Conservation (phyloP, 106 monocot genomes). For the Acorus calamus region DNA sequence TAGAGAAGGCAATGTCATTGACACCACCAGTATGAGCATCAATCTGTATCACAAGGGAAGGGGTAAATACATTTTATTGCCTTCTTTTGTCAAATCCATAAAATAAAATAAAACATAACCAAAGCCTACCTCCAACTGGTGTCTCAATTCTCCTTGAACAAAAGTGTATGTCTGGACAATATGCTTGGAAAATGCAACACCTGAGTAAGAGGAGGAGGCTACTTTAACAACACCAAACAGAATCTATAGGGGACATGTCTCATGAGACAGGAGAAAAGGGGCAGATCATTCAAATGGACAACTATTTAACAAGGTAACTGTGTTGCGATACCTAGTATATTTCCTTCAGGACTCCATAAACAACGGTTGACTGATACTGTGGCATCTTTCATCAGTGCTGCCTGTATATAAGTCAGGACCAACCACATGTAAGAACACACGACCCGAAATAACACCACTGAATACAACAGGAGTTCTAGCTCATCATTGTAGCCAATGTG, state of each 20-base stretch:
- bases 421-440: neutral
- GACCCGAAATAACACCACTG: too few relatives aligned
- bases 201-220: neutral
- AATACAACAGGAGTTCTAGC: too few relatives aligned
- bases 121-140: too few relatives aligned
- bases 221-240: slow-evolving; percentile 64
- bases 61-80: neutral
- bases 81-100: neutral
- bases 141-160: too few relatives aligned
- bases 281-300: neutral
- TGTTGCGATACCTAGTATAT: slow-evolving; percentile 55
- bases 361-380: slow-evolving; percentile 86
- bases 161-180: too few relatives aligned
- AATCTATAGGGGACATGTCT: neutral
- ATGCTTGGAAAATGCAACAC: too few relatives aligned
- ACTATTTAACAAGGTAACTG: neutral
- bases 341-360: slow-evolving; percentile 97
- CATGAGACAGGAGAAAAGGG: neutral
- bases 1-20: slow-evolving; percentile 95
- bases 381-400: slow-evolving; percentile 84
- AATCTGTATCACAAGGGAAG: slow-evolving; percentile 35
- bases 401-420: slow-evolving; percentile 17
- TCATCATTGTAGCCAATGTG: neutral
- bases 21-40: slow-evolving; percentile 96
- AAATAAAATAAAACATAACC: neutral